phyloP scores from a whole-genome alignment of 2,329 filamentous ascomycete species.

The Hyphodiscus sp. region DNA sequence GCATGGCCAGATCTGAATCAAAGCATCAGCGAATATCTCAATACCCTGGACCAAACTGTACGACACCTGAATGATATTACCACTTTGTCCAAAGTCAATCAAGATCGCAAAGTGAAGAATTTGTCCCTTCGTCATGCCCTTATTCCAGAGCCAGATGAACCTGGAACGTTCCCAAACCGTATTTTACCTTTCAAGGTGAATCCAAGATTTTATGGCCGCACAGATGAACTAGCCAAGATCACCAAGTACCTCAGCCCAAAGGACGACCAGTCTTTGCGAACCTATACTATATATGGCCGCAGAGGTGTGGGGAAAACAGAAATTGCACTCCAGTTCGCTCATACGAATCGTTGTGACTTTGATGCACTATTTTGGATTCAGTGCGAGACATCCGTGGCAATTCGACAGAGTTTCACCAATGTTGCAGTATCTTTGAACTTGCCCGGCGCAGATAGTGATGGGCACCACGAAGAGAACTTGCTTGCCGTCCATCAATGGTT shows the following conservation, averaged over 20 bases:
- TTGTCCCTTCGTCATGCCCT: constrained; percentile 1
- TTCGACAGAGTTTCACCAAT: constrained; percentile 21
- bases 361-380: constrained; percentile 23
- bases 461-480: constrained; percentile 9
- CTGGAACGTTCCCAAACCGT: background rate
- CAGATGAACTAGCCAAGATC: constrained; percentile 5
- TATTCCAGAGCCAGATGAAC: constrained; percentile 1
- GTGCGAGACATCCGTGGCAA: constrained; percentile 15
- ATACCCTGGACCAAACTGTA: background rate
- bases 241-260: background rate
- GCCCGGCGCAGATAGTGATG: constrained; percentile 9
- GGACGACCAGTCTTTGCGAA: background rate
- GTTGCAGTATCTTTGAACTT: constrained; percentile 16
- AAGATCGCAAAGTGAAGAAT: constrained; percentile 1
- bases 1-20: constrained; percentile 4
- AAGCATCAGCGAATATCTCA: background rate
- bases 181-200: background rate
- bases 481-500: constrained; percentile 4
- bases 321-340: constrained; percentile 11
- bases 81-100: background rate
- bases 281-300: constrained; percentile 7
- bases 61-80: background rate
- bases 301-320: constrained; percentile 17
- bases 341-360: constrained; percentile 5
- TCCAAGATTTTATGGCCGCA: constrained; percentile 1